Conservation (phyloP, 768 basidiomycete species). For the Russula virescens region DNA sequence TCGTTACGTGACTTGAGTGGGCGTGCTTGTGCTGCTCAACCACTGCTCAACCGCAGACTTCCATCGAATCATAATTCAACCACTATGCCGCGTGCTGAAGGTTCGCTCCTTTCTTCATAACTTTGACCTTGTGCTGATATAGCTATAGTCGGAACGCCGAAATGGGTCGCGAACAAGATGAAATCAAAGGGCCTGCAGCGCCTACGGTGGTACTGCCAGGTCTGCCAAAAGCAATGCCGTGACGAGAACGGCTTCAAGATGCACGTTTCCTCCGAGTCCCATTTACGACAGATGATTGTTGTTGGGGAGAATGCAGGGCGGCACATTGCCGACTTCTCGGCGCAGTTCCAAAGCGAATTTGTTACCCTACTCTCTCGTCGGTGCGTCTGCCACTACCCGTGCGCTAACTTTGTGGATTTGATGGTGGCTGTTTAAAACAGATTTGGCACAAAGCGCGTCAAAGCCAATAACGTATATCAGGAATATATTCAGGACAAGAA, state of each 20-base stretch:
- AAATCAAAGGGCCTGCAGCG: conserved; percentile 95
- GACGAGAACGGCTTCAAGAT: conserved; percentile 99
- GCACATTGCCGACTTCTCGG: conserved; percentile 88
- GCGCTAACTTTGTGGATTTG: conserved; percentile 3
- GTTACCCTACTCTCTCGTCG: conserved; percentile 83
- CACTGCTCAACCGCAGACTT: too few relatives aligned
- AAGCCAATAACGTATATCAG: conserved; percentile 94
- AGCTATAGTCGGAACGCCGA: conserved; percentile 71
- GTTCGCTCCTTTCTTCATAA: neutral
- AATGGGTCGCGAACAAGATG: conserved; percentile 91
- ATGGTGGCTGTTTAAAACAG: conserved; percentile 33
- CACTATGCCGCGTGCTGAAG: conserved; percentile 25
- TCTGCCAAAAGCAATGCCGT: conserved; percentile 97
- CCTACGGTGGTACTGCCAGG: conserved; percentile 97
- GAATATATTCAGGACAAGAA: conserved; percentile 93
- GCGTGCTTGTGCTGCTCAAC: conserved; percentile 9
- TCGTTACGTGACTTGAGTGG: too few relatives aligned
- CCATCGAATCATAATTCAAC: too few relatives aligned
- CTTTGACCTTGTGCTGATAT: neutral
- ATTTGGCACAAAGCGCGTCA: conserved; percentile 91
- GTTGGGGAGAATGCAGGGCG: conserved; percentile 91
- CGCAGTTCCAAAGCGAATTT: conserved; percentile 87
- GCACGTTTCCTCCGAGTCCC: conserved; percentile 81
- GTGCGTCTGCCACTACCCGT: conserved; percentile 35
- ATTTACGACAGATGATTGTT: conserved; percentile 94